Percentiles rank a stretch among this genome's conserved stretches.
Conservation (phyloP, 257 asterid genomes). For the Salvia splendens region DNA sequence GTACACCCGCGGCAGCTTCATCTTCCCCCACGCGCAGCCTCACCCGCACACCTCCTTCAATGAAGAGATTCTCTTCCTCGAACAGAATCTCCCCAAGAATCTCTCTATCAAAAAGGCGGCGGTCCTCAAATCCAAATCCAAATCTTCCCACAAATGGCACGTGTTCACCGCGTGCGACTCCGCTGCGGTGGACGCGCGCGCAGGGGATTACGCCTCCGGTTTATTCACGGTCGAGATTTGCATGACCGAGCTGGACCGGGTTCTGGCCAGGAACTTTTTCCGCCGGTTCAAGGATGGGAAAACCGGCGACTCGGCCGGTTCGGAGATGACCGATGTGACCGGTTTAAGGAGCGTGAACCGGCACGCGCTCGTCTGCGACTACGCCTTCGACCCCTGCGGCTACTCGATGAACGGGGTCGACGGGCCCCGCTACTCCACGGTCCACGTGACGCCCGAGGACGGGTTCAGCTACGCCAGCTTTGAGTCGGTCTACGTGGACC, state of each 20-base stretch:
- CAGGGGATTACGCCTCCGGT: not conserved
- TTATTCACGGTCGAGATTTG: conserved; percentile 76
- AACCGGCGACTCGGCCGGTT: conserved; percentile 69
- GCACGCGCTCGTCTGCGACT: conserved; percentile 72
- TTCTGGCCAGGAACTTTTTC: conserved; percentile 62
- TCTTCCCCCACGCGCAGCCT: conserved; percentile 87
- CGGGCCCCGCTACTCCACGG: conserved; percentile 75
- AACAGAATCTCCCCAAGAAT: conserved; percentile 50
- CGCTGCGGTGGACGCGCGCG: conserved; percentile 25
- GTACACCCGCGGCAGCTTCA: conserved; percentile 90
- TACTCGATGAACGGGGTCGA: conserved; percentile 93
- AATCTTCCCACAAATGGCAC: conserved; percentile 92
- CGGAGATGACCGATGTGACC: conserved; percentile 72
- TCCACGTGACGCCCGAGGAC: conserved; percentile 97
- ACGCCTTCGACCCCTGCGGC: conserved; percentile 91
- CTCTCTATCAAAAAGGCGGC: conserved; percentile 58
- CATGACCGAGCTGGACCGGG: conserved; percentile 84
- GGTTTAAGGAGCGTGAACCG: conserved; percentile 58
- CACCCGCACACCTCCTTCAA: conserved; percentile 75
- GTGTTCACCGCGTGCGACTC: conserved; percentile 67
- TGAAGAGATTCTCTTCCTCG: conserved; percentile 69
- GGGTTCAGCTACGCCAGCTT: conserved; percentile 94
- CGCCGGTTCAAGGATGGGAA: conserved; percentile 55
- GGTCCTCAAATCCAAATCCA: conserved; percentile 60
- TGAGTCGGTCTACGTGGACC: conserved; percentile 62